phyloP scores from a whole-genome alignment of 768 basidiomycete genomes.

The Leucocoprinus leucothites region DNA sequence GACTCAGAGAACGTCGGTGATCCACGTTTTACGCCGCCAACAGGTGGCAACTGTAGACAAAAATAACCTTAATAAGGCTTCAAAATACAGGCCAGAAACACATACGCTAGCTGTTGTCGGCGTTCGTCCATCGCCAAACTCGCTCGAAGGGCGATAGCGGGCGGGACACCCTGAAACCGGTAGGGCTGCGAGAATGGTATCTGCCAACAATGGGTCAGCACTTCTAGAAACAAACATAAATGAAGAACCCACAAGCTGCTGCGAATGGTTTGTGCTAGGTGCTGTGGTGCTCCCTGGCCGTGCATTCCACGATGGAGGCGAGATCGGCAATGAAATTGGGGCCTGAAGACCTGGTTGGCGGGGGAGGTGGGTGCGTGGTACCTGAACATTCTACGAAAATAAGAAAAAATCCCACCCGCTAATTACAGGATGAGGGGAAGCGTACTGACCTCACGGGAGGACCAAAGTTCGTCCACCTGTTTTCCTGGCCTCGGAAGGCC shows the following conservation, averaged over 20 bases:
- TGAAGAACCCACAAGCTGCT: constrained; percentile 2
- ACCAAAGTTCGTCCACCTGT: constrained; percentile 30
- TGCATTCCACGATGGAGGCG: background rate
- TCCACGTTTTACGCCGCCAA: background rate
- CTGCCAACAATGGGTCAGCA: background rate
- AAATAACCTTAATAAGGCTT: background rate
- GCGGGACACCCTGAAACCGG: background rate
- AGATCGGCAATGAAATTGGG: background rate
- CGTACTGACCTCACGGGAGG: constrained; percentile 26
- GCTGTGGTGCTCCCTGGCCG: background rate
- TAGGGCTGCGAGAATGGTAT: constrained; percentile 2
- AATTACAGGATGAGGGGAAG: background rate
- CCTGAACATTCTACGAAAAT: constrained; percentile 19
- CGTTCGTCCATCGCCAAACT: background rate
- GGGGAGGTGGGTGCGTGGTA: constrained; percentile 1
- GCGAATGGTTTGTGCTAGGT: background rate
- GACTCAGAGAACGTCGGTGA: background rate
- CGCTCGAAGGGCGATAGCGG: constrained; percentile 5
- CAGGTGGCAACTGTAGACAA: background rate
- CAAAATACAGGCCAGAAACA: too few relatives aligned
- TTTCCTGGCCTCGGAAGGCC: constrained; percentile 30
- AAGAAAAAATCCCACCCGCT: background rate
- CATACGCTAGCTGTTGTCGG: background rate
- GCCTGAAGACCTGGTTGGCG: background rate
- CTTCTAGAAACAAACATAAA: background rate